Evolutionary conservation across 768 basidiomycete species (phyloP), one percentile per base, ranked within the genome.

Genomic region (Gautieria morchelliformis): DNA sequence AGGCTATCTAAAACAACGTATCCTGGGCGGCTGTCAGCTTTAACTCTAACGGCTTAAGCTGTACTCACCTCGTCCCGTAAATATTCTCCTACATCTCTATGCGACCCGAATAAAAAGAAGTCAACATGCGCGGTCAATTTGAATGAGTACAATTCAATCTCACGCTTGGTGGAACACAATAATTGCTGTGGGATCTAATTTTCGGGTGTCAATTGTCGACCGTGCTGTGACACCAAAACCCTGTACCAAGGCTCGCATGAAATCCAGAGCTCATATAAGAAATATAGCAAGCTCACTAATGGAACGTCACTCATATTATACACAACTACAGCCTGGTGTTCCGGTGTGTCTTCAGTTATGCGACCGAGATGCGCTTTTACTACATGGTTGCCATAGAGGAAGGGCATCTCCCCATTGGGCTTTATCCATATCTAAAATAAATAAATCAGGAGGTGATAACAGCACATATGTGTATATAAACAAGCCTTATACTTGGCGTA

Each of bases 141-240:
- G 27, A 27, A 27, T 27, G 27, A 3, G 27, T 27, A 27, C 5
- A 27, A 5, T 27, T 3, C n/a, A 22, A 27, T 19, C 22, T 66
- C 86, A 94, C 91, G 96, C 88, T 75, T 99, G 96, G 68, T 98
- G 96, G 72, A 98, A 99, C 3, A 97, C 96, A 50, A 99, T 85
- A 58, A 99, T 97, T 7, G 90, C 84, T 22, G 94, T 97, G 22
- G 96, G 96, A 68, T 98, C 96, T 45, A 98, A 71, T 79, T 99
- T 99, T 63, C 95, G 75, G 24, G 96, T 97, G 70, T 99, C 96
- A 8, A 96, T 72, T 4, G 96, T 98, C 32, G 93, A 94, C 57
- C 94, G 79, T 5, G 96, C 89, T 35, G 96, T 98, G 5, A 98
- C 96, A 56, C 96, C 96, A 67, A 98, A 98, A 24, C 96, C 96